Base-by-base conservation (phyloP, 108 stramenopile genomes). In the Cyclostephanos tholiformis region DNA sequence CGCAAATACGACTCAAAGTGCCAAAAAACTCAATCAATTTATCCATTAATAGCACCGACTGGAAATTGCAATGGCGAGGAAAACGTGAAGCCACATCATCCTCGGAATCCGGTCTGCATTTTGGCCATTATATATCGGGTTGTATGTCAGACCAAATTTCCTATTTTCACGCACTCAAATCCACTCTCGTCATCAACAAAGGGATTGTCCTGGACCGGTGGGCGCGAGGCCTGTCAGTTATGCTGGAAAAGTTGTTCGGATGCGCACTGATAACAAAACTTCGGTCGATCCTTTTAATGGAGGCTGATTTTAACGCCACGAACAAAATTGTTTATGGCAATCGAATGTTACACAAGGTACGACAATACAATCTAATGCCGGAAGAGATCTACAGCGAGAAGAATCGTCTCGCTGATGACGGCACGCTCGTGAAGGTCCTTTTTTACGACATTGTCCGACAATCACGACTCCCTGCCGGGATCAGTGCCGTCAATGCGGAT, bases 331-430 rank as follows among this genome's bases (percentile, higher is more conserved):
- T 75, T 32, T 75, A 55, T 30, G 65, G 74, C 6, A 22, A 29
- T 0, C 36, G 63, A 2, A 75, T 75, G 74, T 53, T 75, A 38
- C 30, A 66, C 0, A 52, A 56, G 9, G 55, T 52, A 27, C 52
- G 57, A 2, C 12, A 30, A n/a, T 50, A 75, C 27, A 53, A 71
- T 2, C 57, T 75, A 2, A 58, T 75, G 65, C 63, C 63, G 0
- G 74, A 75, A 27, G 74, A 75, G 30, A 75, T 66, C 10, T 75
- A 66, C 43, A 75, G 74, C 64, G 74, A 74, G 23, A 49, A 22
- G 23, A 43, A 43, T 12, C 29, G 44, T 6, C 50, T 58, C 4
- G 69, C 69, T 6, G 44, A 70, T 48, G 69, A 70, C 39, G 58
- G 69, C 7, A 17, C 39, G 8, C 36, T 70, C 26, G 59, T 39